These are phyloP conservation scores for Colletotrichum theobromicola DNA, from an alignment of 2,329 filamentous ascomycete species.

Conservation along the genomic window DNA sequence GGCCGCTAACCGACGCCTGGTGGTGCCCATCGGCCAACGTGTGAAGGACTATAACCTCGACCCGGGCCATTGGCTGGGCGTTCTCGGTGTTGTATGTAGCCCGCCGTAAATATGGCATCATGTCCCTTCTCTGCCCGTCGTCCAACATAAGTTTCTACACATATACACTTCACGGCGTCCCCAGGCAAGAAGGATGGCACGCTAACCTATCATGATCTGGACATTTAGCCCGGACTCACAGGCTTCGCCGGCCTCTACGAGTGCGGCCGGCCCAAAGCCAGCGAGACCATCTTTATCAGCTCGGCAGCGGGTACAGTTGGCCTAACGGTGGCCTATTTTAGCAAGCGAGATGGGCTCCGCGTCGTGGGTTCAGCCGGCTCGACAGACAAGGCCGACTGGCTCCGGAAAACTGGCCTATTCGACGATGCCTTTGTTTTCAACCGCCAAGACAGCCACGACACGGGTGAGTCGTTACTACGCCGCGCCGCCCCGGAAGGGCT, in stretches of 20 bases:
- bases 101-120: not conserved
- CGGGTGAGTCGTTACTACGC: slow-evolving; percentile 55
- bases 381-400: not conserved
- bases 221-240: slow-evolving; percentile 67
- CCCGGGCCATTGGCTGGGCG: not conserved
- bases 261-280: slow-evolving; percentile 76
- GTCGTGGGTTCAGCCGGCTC: not conserved
- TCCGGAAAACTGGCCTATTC: not conserved
- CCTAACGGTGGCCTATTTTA: not conserved
- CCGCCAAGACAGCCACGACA: not conserved
- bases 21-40: not conserved
- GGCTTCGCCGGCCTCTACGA: slow-evolving; percentile 78
- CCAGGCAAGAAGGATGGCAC: not conserved
- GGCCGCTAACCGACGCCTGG: not conserved
- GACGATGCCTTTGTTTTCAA: not conserved
- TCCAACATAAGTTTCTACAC: not conserved
- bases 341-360: not conserved
- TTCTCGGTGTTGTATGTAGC: not conserved
- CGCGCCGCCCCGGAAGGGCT: slow-evolving; percentile 74
- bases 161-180: not conserved
- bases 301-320: slow-evolving; percentile 60
- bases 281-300: slow-evolving; percentile 80
- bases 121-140: not conserved
- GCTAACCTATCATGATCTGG: not conserved
- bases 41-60: not conserved